Conservation (phyloP, 2,329 filamentous ascomycete genomes). For the Myriosclerotinia duriaeana region DNA sequence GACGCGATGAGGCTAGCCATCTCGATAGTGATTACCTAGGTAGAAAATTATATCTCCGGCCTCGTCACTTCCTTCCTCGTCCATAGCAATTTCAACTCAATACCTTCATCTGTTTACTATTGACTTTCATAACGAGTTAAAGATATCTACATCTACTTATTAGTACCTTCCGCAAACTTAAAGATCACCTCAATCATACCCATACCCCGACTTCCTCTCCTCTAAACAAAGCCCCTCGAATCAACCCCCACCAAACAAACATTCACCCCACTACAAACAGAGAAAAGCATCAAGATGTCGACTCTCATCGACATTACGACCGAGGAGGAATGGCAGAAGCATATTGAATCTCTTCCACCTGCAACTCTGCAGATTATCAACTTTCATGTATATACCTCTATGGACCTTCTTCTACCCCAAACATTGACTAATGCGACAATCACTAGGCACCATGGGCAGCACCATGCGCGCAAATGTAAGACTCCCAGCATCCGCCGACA, state of each 20-base stretch:
- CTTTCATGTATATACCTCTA: constrained; percentile 61
- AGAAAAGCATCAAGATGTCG: constrained; percentile 57
- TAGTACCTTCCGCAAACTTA: background rate
- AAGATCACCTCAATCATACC: background rate
- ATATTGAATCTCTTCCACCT: constrained; percentile 64
- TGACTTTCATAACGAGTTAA: background rate
- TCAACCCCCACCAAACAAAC: constrained; percentile 14
- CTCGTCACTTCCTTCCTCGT: background rate
- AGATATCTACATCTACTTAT: background rate
- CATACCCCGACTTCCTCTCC: background rate
- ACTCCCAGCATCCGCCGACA: background rate
- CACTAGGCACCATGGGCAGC: constrained; percentile 80
- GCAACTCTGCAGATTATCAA: constrained; percentile 79
- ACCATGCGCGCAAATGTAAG: constrained; percentile 47
- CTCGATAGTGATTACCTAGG: constrained; percentile 23
- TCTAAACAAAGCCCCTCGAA: background rate
- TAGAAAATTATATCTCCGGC: constrained; percentile 24
- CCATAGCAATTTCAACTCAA: background rate
- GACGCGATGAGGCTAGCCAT: constrained; percentile 23
- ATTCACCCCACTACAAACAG: constrained; percentile 13
- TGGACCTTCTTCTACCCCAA: background rate
- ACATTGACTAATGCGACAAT: constrained; percentile 19
- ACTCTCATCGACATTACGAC: constrained; percentile 74
- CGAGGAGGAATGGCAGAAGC: constrained; percentile 69
- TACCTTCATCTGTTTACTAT: background rate